Conservation (phyloP, 2,329 filamentous ascomycete genomes). For the Claviceps fusiformis region DNA sequence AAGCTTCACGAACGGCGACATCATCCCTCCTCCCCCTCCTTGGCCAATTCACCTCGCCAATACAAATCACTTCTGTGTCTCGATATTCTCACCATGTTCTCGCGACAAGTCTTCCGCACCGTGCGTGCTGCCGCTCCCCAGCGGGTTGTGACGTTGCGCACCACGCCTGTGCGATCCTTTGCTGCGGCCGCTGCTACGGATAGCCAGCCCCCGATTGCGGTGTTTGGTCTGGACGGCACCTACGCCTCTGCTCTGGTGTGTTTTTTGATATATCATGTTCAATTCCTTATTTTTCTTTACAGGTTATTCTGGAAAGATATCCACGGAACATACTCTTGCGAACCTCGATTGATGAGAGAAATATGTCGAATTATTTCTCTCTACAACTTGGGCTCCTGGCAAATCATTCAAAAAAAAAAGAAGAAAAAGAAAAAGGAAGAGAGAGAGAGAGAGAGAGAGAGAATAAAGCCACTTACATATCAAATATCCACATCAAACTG, state of each 20-base stretch:
- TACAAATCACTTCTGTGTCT: slow-evolving; percentile 3
- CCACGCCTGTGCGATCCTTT: slow-evolving; percentile 58
- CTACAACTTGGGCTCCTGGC: no score
- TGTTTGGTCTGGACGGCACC: slow-evolving; percentile 94
- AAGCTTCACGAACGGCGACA: slow-evolving; percentile 17
- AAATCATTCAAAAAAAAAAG: neutral
- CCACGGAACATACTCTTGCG: neutral
- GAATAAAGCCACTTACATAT: no score
- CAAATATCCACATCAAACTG: no score
- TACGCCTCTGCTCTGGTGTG: slow-evolving; percentile 91
- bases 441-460: no score
- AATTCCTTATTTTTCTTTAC: neutral
- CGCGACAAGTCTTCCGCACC: slow-evolving; percentile 45
- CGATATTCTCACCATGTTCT: slow-evolving; percentile 34
- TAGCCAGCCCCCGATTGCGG: slow-evolving; percentile 71
- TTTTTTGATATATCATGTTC: neutral
- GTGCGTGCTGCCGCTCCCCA: slow-evolving; percentile 46
- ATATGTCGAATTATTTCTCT: neutral
- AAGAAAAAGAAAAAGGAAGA: neutral
- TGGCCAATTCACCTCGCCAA: slow-evolving; percentile 1
- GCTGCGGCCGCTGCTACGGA: slow-evolving; percentile 63
- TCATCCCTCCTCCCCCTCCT: slow-evolving; percentile 14
- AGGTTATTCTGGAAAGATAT: neutral
- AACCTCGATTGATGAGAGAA: neutral
- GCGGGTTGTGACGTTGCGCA: slow-evolving; percentile 29